A percentile compares a stretch with the other conserved stretches of the same genome.
These are phyloP conservation scores for Sisymbrium irio DNA, from an alignment of 345 rosid genomes.

Conservation along the genomic window DNA sequence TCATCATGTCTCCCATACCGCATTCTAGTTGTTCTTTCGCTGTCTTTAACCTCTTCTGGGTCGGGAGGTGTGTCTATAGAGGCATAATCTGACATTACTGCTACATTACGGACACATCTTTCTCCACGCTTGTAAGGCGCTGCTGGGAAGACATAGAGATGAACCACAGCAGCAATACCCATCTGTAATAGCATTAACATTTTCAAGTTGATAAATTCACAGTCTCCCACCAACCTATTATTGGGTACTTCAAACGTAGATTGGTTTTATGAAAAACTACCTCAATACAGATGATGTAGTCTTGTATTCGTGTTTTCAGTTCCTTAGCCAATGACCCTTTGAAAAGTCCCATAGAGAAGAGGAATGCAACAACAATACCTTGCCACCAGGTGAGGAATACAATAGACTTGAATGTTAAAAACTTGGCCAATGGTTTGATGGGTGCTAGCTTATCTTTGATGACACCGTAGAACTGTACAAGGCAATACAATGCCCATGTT, in stretches of 20 bases:
- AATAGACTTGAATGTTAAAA: constrained; percentile 89
- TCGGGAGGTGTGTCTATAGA: constrained; percentile 85
- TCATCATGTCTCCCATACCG: constrained; percentile 59
- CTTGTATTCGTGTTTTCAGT: constrained; percentile 85
- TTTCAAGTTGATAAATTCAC: background rate
- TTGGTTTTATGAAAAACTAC: constrained; percentile 30
- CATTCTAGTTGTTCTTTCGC: constrained; percentile 67
- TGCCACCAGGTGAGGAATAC: constrained; percentile 99
- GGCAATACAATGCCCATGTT: constrained; percentile 96
- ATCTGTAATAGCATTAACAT: constrained; percentile 50
- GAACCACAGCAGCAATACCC: constrained; percentile 96
- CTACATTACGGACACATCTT: constrained; percentile 97
- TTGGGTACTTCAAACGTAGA: background rate
- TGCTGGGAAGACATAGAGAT: constrained; percentile 91
- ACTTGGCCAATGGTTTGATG: constrained; percentile 94
- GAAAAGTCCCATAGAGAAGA: constrained; percentile 80
- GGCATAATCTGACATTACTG: constrained; percentile 93
- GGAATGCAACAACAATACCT: constrained; percentile 92
- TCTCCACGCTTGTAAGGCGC: constrained; percentile 96
- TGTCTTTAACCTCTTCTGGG: constrained; percentile 88
- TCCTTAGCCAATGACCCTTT: constrained; percentile 88
- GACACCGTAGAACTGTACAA: constrained; percentile 89
- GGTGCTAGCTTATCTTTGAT: constrained; percentile 84
- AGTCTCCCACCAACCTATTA: background rate
- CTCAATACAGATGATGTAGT: constrained; percentile 97